Evolutionary conservation across 371 early-diverging fungal genomes (phyloP), one percentile per base, ranked within the genome.

Genomic region (Saksenaea vasiformis): DNA sequence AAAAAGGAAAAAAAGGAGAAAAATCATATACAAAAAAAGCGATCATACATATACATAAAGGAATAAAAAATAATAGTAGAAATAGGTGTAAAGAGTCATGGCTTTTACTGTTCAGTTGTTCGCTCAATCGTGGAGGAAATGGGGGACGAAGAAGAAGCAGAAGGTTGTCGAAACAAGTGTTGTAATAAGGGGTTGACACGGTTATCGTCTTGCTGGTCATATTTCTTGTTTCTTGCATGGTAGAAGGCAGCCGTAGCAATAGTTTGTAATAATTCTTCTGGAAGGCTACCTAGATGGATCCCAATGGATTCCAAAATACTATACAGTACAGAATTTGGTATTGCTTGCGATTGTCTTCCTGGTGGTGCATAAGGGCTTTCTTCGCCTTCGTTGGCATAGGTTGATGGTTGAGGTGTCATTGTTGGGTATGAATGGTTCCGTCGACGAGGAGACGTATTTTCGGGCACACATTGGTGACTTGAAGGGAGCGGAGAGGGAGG

Each of bases 241-340:
- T 67, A 67, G 19, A 67, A 65, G 1, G 71, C 68, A 55, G 68
- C 68, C 10, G 68, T 67, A 26, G 65, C 68, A 65, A 68, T 65
- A 24, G 68, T 54, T 3, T 62, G 72, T 24, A 71, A 26, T 1
- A 71, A 34, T 51, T 71, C 72, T 0, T 62, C 60, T 24, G 72
- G 72, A 22, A 71, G 43, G 13, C 58, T 68, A 22, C 57, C 65
- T 11, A 71, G 53, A 22, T 67, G 67, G 27, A 67, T 59, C 41
- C 71, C 71, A 41, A 64, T 64, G 17, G 63, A 57, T 58, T 67
- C 67, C 43, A 71, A 56, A 27, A 71, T 22, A 1, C 64, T 56
- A 54, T 71, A 71, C 1, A 71, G 65, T 43, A 64, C 66, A 24
- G 66, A 62, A 58, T 65, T 65, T 0, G 72, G 60, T 27, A 56